Base-by-base conservation (phyloP, 139 green algal species). In the Diplosphaera chodatii region DNA sequence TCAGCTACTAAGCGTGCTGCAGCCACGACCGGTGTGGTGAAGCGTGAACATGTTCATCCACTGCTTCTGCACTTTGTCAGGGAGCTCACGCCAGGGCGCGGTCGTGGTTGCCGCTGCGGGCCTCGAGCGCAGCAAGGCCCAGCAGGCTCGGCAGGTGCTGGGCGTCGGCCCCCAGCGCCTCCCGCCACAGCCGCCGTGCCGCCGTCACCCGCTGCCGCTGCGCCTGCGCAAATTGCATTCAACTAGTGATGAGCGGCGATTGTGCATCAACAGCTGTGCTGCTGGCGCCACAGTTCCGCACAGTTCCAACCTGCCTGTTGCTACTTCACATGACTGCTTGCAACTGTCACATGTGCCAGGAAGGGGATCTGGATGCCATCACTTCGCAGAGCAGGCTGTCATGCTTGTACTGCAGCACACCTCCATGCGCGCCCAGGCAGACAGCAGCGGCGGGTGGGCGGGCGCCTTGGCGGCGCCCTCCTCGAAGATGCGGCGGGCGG, bases 101-200 rank as follows among this genome's bases (percentile, higher is more conserved):
- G 4, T 32, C 65, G 30, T 62, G 20, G 34, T 80, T 78, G 68
- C 77, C 79, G 37, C 27, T 29, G 29, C 77, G 56, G 1, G 73
- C 75, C 64, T 81, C 78, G 63, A 88, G 31, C 64, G 70, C 68
- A 0, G 40, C 78, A 28, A 76, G 71, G 25, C 69, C 63, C 34
- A 80, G 41, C 23, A 75, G 32, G 67, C 34, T 67, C 22, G 64
- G 85, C 65, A 80, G 23, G 73, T 92, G 84, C 10, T 15, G 5
- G 1, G 74, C 74, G 56, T 88, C 77, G 10, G 48, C 63, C 29
- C 78, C 40, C 64, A 91, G 75, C 21, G 87, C 85, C 30, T 64
- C 22, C 6, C 69, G 31, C 72, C 86, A 79, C 71, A 92, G 74
- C 64, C 73, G 62, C 10, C 83, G 69, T 0, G 83, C 81, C 3